Base-by-base conservation (phyloP, 1,139 yeast species). In the Yamadazyma dendronema region DNA sequence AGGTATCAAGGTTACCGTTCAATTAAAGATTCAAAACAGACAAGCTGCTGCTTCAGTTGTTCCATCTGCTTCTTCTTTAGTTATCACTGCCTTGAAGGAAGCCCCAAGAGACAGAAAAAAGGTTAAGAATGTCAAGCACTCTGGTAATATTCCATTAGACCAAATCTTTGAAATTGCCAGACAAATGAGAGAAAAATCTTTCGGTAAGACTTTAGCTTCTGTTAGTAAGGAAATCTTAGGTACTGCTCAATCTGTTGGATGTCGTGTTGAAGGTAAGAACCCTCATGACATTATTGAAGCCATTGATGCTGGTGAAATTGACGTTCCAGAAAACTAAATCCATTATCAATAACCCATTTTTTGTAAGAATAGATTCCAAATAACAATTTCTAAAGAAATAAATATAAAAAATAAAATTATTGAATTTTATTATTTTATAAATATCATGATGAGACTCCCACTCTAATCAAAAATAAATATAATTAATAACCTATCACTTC, bases 51-150 rank as follows among this genome's bases (percentile, higher is more conserved):
- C 95, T 61, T 89, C 97, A 51, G 97, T 92, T 70, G 99, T 94
- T 49, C 99, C 99, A 76, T 84, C 97, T 69, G 99, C 99, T 59
- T 92, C 98, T 46, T 90, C 98, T 58, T 84, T 92, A 67, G 97
- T 92, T 71, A 92, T 92, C 75, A 88, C 96, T 71, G 99, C 99
- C 61, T 84, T 92, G 69, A 92, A 92, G 84, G 99, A 92, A 81
- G 90, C 99, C 62, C 96, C 96, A 70, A 90, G 99, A 87, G 99
- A 92, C 84, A 85, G 97, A 82, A 92, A 92, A 95, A 92, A 92
- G 95, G 98, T 92, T 72, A 92, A 92, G 94, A 90, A 94, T 80
- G 89, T 94, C 74, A 90, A 90, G 83, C 99, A 92, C 88, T 84
- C 84, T 70, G 99, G 99, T 79, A 92, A 89, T 90, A 83, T 92